phyloP scores from a whole-genome alignment of 257 asterid species.

The Solanum arcanum region DNA sequence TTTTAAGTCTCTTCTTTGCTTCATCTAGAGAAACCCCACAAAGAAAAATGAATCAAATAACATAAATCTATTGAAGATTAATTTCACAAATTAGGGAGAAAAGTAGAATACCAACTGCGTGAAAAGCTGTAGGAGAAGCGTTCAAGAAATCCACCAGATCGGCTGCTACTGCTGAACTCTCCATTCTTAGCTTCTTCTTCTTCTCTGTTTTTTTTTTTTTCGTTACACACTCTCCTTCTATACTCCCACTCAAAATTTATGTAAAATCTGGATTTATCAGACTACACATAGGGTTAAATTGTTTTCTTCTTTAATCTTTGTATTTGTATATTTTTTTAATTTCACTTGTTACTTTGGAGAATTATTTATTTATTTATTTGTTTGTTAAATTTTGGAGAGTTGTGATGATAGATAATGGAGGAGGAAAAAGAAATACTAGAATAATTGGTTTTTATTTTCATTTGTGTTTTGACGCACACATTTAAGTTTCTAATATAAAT shows the following conservation, averaged over 20 bases:
- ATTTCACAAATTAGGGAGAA: neutral
- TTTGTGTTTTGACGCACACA: no score
- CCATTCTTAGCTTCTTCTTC: conserved; percentile 22
- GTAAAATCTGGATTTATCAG: neutral
- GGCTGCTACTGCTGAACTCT: conserved; percentile 33
- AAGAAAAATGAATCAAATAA: neutral
- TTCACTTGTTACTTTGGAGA: neutral
- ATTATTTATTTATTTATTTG: no score
- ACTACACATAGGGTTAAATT: neutral
- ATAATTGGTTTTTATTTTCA: no score
- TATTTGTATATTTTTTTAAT: no score
- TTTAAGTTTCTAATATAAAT: no score
- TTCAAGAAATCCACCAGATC: conserved; percentile 81
- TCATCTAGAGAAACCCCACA: conserved; percentile 36
- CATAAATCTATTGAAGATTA: neutral
- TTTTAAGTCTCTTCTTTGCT: conserved; percentile 56
- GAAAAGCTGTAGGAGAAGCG: conserved; percentile 93
- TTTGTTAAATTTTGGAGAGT: no score
- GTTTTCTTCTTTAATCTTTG: no score
- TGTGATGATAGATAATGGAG: no score
- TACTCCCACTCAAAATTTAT: neutral
- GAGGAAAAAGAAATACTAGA: neutral
- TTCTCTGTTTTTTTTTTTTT: neutral
- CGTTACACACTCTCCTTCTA: neutral
- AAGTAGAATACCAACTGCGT: conserved; percentile 67